Conservation (phyloP, 225 moss, liverwort and hornwort species). For the Straminergon stramineum region DNA sequence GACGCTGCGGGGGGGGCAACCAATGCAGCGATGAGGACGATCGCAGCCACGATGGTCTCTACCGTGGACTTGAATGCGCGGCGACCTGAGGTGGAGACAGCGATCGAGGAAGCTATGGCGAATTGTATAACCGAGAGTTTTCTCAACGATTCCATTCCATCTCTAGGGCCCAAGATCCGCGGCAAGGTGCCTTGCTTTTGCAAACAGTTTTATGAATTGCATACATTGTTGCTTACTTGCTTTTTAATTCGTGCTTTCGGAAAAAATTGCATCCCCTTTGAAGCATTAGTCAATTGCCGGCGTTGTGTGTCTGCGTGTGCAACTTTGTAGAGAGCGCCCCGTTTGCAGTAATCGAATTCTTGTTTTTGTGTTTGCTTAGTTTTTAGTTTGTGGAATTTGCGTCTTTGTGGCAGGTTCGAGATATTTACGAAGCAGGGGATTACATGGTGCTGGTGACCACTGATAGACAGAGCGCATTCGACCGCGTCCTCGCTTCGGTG, state of each 20-base stretch:
- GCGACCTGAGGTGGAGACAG: constrained; percentile 30
- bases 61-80: constrained; percentile 32
- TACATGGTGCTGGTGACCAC: constrained; percentile 90
- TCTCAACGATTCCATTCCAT: constrained; percentile 54
- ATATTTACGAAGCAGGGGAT: constrained; percentile 82
- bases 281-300: background rate
- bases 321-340: background rate
- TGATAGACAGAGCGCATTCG: constrained; percentile 91
- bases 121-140: constrained; percentile 75
- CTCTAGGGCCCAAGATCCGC: constrained; percentile 75
- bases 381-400: background rate
- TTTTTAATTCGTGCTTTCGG: background rate
- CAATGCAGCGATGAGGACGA: background rate
- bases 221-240: background rate
- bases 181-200: constrained; percentile 52
- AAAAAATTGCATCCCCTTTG: background rate
- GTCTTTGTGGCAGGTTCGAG: constrained; percentile 52
- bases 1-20: background rate
- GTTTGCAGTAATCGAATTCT: background rate
- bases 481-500: constrained; percentile 85
- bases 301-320: background rate
- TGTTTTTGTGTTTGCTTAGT: background rate
- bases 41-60: background rate
- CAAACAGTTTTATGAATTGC: background rate
- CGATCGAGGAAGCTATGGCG: constrained; percentile 33